A percentile compares a stretch with the other conserved stretches of the same genome.
Conservation (phyloP, 225 moss, liverwort and hornwort genomes). For the Sphagnum contortum region DNA sequence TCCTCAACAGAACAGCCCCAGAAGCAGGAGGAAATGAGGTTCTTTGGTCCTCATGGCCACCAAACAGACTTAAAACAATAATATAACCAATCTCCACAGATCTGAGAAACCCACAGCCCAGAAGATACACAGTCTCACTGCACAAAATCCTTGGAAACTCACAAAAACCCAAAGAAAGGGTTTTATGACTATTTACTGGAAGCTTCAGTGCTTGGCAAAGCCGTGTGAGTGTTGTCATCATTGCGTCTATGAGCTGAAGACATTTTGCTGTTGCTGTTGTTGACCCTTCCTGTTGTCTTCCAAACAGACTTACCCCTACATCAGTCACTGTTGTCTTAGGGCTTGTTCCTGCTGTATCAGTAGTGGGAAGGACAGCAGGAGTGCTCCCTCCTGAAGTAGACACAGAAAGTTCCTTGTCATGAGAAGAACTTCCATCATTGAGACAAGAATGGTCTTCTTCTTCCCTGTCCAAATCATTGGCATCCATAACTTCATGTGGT, state of each 20-base stretch:
- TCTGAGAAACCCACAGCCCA: no score
- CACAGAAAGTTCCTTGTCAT: constrained; percentile 1
- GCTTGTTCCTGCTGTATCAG: neutral
- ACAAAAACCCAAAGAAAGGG: neutral
- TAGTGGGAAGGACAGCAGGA: neutral
- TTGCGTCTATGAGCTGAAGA: neutral
- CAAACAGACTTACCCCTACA: neutral
- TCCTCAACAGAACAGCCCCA: no score
- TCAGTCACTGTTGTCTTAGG: neutral
- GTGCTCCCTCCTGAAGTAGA: neutral
- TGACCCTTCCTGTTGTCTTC: neutral
- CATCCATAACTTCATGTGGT: neutral
- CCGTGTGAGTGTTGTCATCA: neutral
- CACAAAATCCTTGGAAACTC: neutral
- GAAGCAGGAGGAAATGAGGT: no score
- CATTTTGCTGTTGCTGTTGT: no score
- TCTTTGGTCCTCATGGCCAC: neutral
- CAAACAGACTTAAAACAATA: neutral
- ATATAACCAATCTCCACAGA: no score
- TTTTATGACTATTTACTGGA: constrained; percentile 13
- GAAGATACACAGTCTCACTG: neutral
- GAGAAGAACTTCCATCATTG: no score
- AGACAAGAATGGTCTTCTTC: no score
- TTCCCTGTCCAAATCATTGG: neutral
- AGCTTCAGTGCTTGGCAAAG: constrained; percentile 29